Evolutionary conservation across 208 protist species (phyloP).

Genomic region (Trypanosoma theileri): DNA sequence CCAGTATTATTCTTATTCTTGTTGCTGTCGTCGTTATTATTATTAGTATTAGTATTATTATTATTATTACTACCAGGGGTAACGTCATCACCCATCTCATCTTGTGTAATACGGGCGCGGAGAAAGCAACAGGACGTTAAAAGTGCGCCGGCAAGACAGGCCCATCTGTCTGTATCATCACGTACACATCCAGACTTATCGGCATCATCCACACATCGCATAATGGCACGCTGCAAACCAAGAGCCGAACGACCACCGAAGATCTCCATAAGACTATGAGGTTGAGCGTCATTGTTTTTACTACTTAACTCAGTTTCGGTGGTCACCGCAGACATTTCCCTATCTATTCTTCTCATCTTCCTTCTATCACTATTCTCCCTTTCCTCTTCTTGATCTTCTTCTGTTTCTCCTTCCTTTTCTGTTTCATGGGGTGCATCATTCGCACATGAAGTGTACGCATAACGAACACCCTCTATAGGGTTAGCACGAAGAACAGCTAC

Average conservation of each 20-base stretch:
- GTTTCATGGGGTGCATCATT: conserved; percentile 54
- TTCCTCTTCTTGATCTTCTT: too few relatives aligned
- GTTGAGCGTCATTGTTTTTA: neutral
- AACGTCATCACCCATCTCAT: neutral
- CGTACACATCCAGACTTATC: neutral
- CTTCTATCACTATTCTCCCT: too few relatives aligned
- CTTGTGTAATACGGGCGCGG: conserved; percentile 28
- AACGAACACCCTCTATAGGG: conserved; percentile 47
- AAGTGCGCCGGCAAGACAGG: conserved; percentile 60
- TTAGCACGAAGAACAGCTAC: conserved; percentile 69
- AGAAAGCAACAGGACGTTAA: conserved; percentile 60
- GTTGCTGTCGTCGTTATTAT: neutral
- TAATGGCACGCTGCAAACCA: conserved; percentile 21
- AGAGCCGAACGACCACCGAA: conserved; percentile 21
- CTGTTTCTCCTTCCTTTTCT: neutral
- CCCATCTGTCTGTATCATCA: conserved; percentile 34
- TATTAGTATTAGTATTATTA: conserved; percentile 1
- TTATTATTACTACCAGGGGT: neutral
- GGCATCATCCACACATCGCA: conserved; percentile 7
- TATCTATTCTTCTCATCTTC: too few relatives aligned
- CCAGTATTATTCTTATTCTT: neutral
- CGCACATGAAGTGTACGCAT: conserved; percentile 55
- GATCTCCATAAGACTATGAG: neutral
- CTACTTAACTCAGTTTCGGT: neutral
- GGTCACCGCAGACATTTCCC: too few relatives aligned